Evolutionary conservation across 1,139 yeast genomes (phyloP), one percentile per base, ranked within the genome.

Genomic region (Kodamaea plutei): DNA sequence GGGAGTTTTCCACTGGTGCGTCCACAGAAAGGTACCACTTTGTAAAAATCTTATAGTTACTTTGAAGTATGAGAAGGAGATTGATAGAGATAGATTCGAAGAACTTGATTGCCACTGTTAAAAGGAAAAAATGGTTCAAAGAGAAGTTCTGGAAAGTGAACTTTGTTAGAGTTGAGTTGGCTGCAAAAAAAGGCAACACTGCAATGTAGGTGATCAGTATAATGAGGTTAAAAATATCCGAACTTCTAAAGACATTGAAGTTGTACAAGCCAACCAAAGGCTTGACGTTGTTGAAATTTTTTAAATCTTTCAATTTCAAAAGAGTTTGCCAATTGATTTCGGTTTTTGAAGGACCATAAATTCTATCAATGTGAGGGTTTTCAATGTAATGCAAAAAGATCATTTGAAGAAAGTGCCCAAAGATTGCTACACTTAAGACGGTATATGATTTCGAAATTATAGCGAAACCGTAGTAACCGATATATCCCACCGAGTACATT

Each of bases 401-500:
- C 72, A 85, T 84, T 54, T 85, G 95, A 38, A 79, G 66, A 38
- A 82, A 73, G 56, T 85, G 95, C 5, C 94, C 95, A 38, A 78
- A 59, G 13, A 84, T 61, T 1, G 95, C 84, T 21, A 83, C 82
- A 18, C 73, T 61, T 41, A 85, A 69, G 6, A 85, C 79, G 9
- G 83, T 72, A 47, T 84, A 84, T 20, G 88, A 80, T 40, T 84
- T 81, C 3, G 91, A 72, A 47, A 85, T 80, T 38, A 85, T 61
- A 2, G 91, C 88, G 50, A 84, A 76, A 1, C 95, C 95, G 50
- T 85, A 85, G 58, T 83, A 85, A 2, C 95, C 95, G 33, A 85
- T 75, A 53, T 85, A 85, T 5, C 95, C 95, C 33, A 87, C 82
- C 0, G 95, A 84, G 55, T 85, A 85, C 95, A 85, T 85, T 34